Evolutionary conservation across 2,329 filamentous ascomycete genomes (phyloP), one percentile per base, ranked within the genome.

Genomic region (Blastomyces parvus): DNA sequence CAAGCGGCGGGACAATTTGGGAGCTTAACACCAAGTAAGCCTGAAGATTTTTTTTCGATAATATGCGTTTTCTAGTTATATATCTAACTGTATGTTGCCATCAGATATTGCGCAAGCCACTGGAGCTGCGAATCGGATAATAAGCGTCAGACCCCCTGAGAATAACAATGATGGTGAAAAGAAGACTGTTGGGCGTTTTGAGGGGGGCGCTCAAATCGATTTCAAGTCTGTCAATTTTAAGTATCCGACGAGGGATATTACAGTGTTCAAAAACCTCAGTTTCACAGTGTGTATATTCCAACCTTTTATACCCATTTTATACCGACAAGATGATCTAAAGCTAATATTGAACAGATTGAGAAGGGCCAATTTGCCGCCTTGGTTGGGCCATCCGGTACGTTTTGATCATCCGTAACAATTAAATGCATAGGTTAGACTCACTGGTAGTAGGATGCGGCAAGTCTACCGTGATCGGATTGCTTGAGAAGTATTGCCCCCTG

Each of bases 1-100:
- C 86, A 91, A 72, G 79, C 81, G 0, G 86, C 87, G 0, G 88
- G 86, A 0, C 83, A 87, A 65, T 84, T 86, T 63, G 84, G 91
- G 66, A 84, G 83, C 52, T 88, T 88, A 67, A 84, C 84, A 0
- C 84, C 86, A 7, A 88, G 74, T 67, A 64, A 61, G 66, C 52
- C 33, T 57, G 27, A 22, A 36, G 30, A 60, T 36, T 9, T 33
- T 8, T 27, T 4, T 17, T n/a, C n/a, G n/a, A n/a, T n/a, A 25
- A 6, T 55, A 19, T 56, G 7, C 38, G 17, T n/a, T 4, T 30
- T 30, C 22, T n/a, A 9, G 9, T 19, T 14, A 19, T 36, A 44
- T 55, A 33, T 22, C 50, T 50, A 25, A 57, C 38, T 52, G 2
- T 57, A 25, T 27, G 27, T 30, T 27, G 27, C 36, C 36, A 53